phyloP scores from a whole-genome alignment of 768 basidiomycete genomes.

The Amylocystis lapponica region DNA sequence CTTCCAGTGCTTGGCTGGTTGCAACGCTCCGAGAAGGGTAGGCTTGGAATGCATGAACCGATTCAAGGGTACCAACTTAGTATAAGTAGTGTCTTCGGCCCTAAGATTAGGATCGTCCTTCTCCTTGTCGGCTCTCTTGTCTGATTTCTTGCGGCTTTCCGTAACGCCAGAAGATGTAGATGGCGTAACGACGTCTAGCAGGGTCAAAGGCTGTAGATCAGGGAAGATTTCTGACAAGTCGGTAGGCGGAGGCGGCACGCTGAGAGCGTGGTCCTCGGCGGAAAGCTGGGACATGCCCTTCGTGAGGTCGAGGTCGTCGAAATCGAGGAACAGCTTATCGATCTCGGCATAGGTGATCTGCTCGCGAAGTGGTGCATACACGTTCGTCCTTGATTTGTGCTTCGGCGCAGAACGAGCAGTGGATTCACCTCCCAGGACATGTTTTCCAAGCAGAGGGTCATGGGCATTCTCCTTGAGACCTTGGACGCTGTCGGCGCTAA shows the following conservation, averaged over 20 bases:
- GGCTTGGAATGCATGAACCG: slow-evolving; percentile 79
- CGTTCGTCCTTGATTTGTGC: slow-evolving; percentile 33
- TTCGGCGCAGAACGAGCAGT: slow-evolving; percentile 27
- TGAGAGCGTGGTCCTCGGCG: slow-evolving; percentile 22
- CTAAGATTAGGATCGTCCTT: slow-evolving; percentile 72
- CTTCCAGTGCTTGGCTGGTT: slow-evolving; percentile 73
- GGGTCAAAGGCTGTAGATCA: slow-evolving; percentile 60
- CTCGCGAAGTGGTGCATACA: slow-evolving; percentile 56
- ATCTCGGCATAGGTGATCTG: slow-evolving; percentile 42
- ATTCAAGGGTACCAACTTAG: slow-evolving; percentile 69
- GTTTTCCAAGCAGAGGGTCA: slow-evolving; percentile 39
- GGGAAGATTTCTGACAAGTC: slow-evolving; percentile 76
- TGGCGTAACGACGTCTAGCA: slow-evolving; percentile 39
- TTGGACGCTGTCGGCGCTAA: slow-evolving; percentile 22
- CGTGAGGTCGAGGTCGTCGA: slow-evolving; percentile 38
- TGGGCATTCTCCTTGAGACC: slow-evolving; percentile 52
- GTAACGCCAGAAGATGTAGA: slow-evolving; percentile 4
- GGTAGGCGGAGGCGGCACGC: slow-evolving; percentile 27
- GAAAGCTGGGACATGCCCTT: slow-evolving; percentile 20
- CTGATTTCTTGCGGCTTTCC: slow-evolving; percentile 49
- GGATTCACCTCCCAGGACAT: background rate
- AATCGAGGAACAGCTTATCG: slow-evolving; percentile 47
- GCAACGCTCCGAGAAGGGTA: slow-evolving; percentile 76
- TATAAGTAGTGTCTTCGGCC: slow-evolving; percentile 71
- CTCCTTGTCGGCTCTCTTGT: slow-evolving; percentile 49